Evolutionary conservation across 768 basidiomycete genomes (phyloP).

Genomic region (Strobilomyces echinocephalus): DNA sequence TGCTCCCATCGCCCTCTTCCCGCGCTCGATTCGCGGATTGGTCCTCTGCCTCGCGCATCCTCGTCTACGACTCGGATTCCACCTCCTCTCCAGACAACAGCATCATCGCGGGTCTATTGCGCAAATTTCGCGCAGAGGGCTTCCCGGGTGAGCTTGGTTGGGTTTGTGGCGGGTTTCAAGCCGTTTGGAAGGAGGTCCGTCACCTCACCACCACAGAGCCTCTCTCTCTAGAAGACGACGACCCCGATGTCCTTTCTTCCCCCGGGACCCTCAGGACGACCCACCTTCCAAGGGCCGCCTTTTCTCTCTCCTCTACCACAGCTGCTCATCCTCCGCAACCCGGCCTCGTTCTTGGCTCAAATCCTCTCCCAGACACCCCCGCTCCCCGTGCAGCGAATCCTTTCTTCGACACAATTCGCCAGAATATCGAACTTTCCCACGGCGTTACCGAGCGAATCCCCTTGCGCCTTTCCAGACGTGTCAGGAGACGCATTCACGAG

Average conservation of each 20-base stretch:
- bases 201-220: constrained; percentile 50
- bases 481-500: constrained; percentile 58
- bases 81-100: constrained; percentile 51
- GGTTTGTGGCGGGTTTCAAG: constrained; percentile 79
- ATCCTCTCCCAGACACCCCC: constrained; percentile 13
- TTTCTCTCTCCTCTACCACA: constrained; percentile 47
- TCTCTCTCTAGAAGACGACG: constrained; percentile 47
- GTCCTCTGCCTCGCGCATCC: constrained; percentile 53
- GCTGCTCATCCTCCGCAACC: constrained; percentile 15
- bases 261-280: constrained; percentile 45
- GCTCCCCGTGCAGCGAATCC: constrained; percentile 55
- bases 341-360: constrained; percentile 1
- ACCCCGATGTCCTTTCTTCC: constrained; percentile 33
- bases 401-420: constrained; percentile 92
- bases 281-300: constrained; percentile 60
- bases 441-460: constrained; percentile 80
- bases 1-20: constrained; percentile 64
- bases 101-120: constrained; percentile 68
- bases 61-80: constrained; percentile 87
- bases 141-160: constrained; percentile 64
- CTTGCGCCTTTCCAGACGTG: constrained; percentile 48
- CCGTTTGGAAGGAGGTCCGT: constrained; percentile 52
- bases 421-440: constrained; percentile 75
- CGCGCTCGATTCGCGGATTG: constrained; percentile 59
- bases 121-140: constrained; percentile 65